Percentiles rank a stretch among this genome's conserved stretches.
Conservation (phyloP, 2,329 filamentous ascomycete genomes). For the Biscogniauxia marginata region DNA sequence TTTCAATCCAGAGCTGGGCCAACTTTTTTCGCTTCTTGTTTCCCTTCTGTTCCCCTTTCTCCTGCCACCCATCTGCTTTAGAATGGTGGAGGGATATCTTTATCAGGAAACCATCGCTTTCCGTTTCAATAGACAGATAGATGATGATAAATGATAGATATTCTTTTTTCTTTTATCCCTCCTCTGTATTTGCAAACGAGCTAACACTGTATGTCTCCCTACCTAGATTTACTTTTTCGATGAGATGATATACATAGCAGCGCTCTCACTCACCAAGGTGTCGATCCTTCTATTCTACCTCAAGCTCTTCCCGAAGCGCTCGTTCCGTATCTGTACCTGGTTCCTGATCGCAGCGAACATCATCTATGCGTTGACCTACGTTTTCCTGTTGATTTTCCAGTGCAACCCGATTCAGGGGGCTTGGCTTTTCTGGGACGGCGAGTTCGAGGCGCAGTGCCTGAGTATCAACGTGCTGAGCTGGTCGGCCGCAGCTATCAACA, state of each 20-base stretch:
- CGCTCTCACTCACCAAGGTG: conserved; percentile 33
- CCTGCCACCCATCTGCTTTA: too few relatives aligned
- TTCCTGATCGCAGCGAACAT: conserved; percentile 31
- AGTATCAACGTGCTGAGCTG: conserved; percentile 33
- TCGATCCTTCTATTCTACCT: conserved; percentile 39
- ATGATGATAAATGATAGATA: too few relatives aligned
- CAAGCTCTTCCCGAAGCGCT: conserved; percentile 32
- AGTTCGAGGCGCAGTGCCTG: conserved; percentile 31
- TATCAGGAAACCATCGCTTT: too few relatives aligned
- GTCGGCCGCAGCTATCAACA: conserved; percentile 34
- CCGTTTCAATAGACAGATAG: too few relatives aligned
- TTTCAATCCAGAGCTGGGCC: too few relatives aligned
- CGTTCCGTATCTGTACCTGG: conserved; percentile 26
- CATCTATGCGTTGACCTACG: conserved; percentile 25
- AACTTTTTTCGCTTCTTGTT: too few relatives aligned
- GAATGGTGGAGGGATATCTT: too few relatives aligned
- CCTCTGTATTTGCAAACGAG: neutral
- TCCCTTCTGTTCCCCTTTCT: too few relatives aligned
- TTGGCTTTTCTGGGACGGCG: conserved; percentile 34
- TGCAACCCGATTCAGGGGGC: conserved; percentile 31
- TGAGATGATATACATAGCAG: conserved; percentile 31
- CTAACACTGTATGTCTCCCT: neutral
- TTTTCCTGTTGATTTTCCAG: conserved; percentile 30
- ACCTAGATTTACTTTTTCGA: conserved; percentile 31
- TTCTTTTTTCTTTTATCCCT: too few relatives aligned